Conservation (phyloP, 495 filamentous ascomycete species). For the Geopyxis carbonaria region DNA sequence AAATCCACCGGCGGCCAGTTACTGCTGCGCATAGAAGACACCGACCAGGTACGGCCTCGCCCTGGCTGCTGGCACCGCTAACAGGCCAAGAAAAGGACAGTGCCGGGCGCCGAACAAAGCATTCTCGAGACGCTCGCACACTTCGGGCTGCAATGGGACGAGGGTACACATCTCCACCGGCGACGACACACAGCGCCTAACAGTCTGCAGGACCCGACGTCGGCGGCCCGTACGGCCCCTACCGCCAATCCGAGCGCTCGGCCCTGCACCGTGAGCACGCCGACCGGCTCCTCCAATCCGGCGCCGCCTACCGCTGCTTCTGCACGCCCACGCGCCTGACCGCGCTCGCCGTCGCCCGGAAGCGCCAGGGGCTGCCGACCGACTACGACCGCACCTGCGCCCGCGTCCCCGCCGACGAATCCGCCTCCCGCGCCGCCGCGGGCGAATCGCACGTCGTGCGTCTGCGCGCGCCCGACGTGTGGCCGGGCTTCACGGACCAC, state of each 20-base stretch:
- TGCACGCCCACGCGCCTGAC: constrained; percentile 59
- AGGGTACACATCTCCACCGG: constrained; percentile 40
- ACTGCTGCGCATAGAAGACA: constrained; percentile 82
- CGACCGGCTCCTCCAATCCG: constrained; percentile 46
- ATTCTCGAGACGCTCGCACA: constrained; percentile 66
- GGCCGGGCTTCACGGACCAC: constrained; percentile 51
- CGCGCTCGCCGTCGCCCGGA: constrained; percentile 41
- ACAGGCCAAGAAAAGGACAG: constrained; percentile 47
- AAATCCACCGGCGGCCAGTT: constrained; percentile 86
- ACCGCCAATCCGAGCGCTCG: constrained; percentile 77
- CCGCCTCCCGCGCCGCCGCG: constrained; percentile 44
- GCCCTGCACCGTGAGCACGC: constrained; percentile 56
- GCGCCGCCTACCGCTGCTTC: constrained; percentile 83
- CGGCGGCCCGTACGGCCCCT: constrained; percentile 66
- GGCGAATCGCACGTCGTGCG: constrained; percentile 66
- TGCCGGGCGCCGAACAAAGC: constrained; percentile 57
- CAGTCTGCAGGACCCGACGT: constrained; percentile 48
- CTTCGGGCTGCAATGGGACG: constrained; percentile 87
- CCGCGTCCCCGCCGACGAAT: constrained; percentile 45
- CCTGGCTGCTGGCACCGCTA: background rate
- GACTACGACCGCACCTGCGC: constrained; percentile 67
- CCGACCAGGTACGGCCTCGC: constrained; percentile 53
- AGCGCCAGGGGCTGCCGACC: constrained; percentile 40
- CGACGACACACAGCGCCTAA: no score
- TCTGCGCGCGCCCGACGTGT: constrained; percentile 42